phyloP scores from a whole-genome alignment of 2,329 filamentous ascomycete genomes.

The Didymella pinodella region DNA sequence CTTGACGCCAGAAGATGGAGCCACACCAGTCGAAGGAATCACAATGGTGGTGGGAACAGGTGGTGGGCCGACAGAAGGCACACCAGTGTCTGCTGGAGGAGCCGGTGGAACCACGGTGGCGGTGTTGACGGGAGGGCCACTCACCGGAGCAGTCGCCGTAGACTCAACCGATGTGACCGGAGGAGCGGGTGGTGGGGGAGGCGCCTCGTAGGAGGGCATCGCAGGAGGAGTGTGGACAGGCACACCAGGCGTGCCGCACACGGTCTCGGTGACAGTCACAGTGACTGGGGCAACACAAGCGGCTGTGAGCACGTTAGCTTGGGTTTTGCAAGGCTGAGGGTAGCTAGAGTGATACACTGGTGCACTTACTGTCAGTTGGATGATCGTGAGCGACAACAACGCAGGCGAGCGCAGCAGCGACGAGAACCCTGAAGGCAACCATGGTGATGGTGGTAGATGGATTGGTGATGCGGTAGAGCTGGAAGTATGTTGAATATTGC shows the following conservation, averaged over 20 bases:
- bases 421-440: constrained; percentile 39
- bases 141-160: constrained; percentile 24
- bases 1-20: constrained; percentile 16
- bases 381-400: constrained; percentile 28
- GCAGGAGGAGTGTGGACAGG: constrained; percentile 24
- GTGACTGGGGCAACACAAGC: constrained; percentile 33
- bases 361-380: constrained; percentile 24
- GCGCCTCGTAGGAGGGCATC: constrained; percentile 18
- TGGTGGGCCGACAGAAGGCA: constrained; percentile 15
- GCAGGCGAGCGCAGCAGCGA: constrained; percentile 30
- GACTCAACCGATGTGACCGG: constrained; percentile 25
- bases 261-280: constrained; percentile 39
- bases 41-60: constrained; percentile 9
- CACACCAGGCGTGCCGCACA: constrained; percentile 28
- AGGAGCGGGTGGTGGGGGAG: constrained; percentile 17
- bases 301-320: constrained; percentile 22
- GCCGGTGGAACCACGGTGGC: constrained; percentile 20
- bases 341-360: background rate
- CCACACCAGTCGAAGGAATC: constrained; percentile 2
- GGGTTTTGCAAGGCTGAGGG: constrained; percentile 3
- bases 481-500: constrained; percentile 25
- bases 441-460: constrained; percentile 32
- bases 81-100: constrained; percentile 17
- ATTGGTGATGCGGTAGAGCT: constrained; percentile 34
- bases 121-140: constrained; percentile 18